phyloP scores from a whole-genome alignment of 805 yeast species.

The Wickerhamiella alocasiicola region DNA sequence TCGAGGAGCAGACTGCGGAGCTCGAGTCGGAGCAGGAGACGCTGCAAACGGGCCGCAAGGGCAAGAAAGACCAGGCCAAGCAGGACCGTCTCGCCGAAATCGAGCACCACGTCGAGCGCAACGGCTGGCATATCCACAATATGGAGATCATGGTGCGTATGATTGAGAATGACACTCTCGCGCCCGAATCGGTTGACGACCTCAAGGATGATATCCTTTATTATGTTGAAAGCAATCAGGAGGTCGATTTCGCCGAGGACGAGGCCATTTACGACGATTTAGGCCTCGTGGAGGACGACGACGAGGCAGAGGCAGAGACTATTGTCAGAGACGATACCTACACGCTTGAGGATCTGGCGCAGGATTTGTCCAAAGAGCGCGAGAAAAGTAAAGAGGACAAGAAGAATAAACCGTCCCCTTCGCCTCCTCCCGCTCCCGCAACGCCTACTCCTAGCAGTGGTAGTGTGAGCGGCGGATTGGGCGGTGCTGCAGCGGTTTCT shows the following conservation, averaged over 20 bases:
- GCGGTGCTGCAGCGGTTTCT: constrained; percentile 24
- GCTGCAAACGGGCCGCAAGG: constrained; percentile 41
- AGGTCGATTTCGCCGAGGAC: constrained; percentile 85
- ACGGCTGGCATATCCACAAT: constrained; percentile 63
- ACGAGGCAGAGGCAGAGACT: constrained; percentile 33
- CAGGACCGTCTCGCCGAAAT: constrained; percentile 51
- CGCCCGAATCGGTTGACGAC: constrained; percentile 60
- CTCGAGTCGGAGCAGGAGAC: constrained; percentile 60
- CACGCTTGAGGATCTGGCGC: constrained; percentile 28
- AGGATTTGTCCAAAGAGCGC: constrained; percentile 24
- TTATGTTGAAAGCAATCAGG: constrained; percentile 87
- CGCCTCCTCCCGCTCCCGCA: constrained; percentile 14
- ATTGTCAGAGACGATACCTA: constrained; percentile 25
- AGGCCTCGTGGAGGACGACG: constrained; percentile 49
- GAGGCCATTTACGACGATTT: constrained; percentile 84
- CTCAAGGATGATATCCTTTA: constrained; percentile 83
- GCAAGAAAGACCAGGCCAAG: constrained; percentile 45
- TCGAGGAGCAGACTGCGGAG: constrained; percentile 67
- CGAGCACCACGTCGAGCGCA: constrained; percentile 54
- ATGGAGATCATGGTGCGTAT: constrained; percentile 67
- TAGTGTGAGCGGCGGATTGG: constrained; percentile 16
- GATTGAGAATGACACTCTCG: constrained; percentile 68
- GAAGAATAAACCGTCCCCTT: constrained; percentile 18
- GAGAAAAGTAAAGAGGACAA: constrained; percentile 18
- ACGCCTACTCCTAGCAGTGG: constrained; percentile 9